These are phyloP conservation scores for Beauveria sp. DNA, from an alignment of 2,329 filamentous ascomycete species.

Conservation along the genomic window DNA sequence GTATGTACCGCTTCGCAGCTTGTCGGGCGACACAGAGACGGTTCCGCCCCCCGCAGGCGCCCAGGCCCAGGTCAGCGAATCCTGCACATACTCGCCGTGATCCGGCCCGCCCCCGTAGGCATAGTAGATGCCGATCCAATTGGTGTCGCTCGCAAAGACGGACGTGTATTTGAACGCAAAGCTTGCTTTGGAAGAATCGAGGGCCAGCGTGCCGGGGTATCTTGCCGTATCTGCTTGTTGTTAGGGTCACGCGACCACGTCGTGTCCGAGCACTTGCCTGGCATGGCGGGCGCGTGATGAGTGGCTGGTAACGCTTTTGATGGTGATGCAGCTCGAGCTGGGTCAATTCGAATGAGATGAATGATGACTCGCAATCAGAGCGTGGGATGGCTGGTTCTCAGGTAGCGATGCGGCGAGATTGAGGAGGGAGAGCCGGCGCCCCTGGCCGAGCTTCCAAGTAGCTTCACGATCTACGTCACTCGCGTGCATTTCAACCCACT, in stretches of 20 bases:
- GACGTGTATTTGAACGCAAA: constrained; percentile 19
- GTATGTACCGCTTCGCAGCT: neutral
- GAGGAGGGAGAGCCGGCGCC: too few species aligned
- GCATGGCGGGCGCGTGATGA: neutral
- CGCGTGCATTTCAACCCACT: too few species aligned
- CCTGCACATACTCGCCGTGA: constrained; percentile 13
- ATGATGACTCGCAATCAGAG: too few species aligned
- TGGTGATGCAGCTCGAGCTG: too few species aligned
- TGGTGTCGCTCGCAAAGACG: constrained; percentile 11
- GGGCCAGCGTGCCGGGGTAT: neutral
- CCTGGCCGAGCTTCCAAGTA: too few species aligned
- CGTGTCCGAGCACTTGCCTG: neutral
- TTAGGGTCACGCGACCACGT: neutral
- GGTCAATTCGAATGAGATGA: too few species aligned
- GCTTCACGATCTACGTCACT: too few species aligned
- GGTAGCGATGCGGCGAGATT: too few species aligned
- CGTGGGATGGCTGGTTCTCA: too few species aligned
- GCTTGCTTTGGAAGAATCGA: neutral
- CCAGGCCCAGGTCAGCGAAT: constrained; percentile 20
- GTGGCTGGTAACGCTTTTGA: too few species aligned
- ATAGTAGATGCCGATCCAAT: constrained; percentile 21
- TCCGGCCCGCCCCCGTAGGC: constrained; percentile 18
- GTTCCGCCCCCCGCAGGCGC: constrained; percentile 14
- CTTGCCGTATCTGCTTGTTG: neutral
- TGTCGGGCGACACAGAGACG: constrained; percentile 10